Conservation (phyloP, 2,329 filamentous ascomycete genomes). For the Microascus cirrosus region DNA sequence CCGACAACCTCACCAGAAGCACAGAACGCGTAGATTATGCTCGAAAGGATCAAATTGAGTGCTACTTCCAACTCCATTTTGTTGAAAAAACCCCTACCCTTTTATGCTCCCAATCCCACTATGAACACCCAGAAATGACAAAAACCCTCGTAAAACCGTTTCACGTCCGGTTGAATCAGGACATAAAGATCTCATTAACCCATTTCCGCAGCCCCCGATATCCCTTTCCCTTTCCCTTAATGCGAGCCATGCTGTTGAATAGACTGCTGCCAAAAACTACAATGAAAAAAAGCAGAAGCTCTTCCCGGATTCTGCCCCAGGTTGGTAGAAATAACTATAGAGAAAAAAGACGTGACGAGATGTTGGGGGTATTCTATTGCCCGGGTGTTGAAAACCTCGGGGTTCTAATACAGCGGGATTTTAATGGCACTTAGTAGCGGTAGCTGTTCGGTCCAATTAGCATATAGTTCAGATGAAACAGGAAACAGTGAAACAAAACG, state of each 20-base stretch:
- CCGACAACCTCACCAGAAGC: neutral
- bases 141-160: neutral
- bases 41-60: neutral
- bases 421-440: slow-evolving; percentile 27
- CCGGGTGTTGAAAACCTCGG: slow-evolving; percentile 5
- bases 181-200: neutral
- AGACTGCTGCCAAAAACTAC: slow-evolving; percentile 1
- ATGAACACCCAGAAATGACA: neutral
- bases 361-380: slow-evolving; percentile 8
- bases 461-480: neutral
- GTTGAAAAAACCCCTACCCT: neutral
- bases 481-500: slow-evolving; percentile 16
- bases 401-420: neutral
- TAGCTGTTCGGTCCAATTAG: slow-evolving; percentile 17
- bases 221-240: slow-evolving; percentile 6
- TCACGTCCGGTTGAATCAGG: neutral
- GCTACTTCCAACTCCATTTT: neutral
- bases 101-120: neutral
- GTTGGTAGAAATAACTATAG: neutral
- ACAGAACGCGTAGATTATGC: neutral
- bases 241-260: slow-evolving; percentile 4
- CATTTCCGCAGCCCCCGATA: too few relatives aligned
- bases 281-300: neutral
- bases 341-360: slow-evolving; percentile 10
- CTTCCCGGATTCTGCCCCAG: slow-evolving; percentile 8